These are phyloP conservation scores for Trematosphaeria pertusa DNA, from an alignment of 2,329 filamentous ascomycete species.

Conservation along the genomic window DNA sequence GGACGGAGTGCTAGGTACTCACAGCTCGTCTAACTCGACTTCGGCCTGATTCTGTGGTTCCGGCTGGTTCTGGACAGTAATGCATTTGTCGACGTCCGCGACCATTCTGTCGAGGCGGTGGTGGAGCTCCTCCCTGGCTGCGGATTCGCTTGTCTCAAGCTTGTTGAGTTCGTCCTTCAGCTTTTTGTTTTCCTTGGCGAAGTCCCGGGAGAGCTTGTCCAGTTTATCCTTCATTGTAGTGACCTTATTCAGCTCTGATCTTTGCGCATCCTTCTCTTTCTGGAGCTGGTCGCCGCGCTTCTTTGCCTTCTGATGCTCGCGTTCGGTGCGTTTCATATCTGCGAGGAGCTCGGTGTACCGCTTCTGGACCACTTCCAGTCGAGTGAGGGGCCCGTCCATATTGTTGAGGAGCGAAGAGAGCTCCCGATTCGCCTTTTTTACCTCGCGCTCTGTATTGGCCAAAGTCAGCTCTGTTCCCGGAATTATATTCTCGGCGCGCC, in stretches of 20 bases:
- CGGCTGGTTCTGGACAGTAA: slow-evolving; percentile 84
- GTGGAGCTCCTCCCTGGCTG: slow-evolving; percentile 82
- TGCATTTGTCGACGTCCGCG: slow-evolving; percentile 84
- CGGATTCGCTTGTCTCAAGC: slow-evolving; percentile 83
- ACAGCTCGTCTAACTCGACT: slow-evolving; percentile 90
- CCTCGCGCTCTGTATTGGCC: slow-evolving; percentile 76
- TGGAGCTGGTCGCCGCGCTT: slow-evolving; percentile 92
- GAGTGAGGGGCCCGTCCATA: slow-evolving; percentile 90
- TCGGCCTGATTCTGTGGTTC: slow-evolving; percentile 78
- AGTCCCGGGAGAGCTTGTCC: slow-evolving; percentile 92
- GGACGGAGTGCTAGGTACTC: slow-evolving; percentile 46
- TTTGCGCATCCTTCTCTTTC: slow-evolving; percentile 92
- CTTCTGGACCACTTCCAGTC: slow-evolving; percentile 88
- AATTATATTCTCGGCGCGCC: background rate
- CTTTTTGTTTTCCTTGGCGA: slow-evolving; percentile 97
- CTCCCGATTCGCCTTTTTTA: slow-evolving; percentile 92
- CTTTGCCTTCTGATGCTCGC: slow-evolving; percentile 94
- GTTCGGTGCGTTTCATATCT: slow-evolving; percentile 94
- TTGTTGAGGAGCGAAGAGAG: slow-evolving; percentile 82
- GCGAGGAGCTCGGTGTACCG: slow-evolving; percentile 90
- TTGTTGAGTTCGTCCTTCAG: slow-evolving; percentile 93
- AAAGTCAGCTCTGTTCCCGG: slow-evolving; percentile 29
- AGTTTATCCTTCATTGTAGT: slow-evolving; percentile 93
- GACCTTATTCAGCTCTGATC: slow-evolving; percentile 88
- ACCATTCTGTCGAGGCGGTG: slow-evolving; percentile 82